phyloP scores from a whole-genome alignment of 2,329 filamentous ascomycete species.

The Phyllosticta citrichinensis region DNA sequence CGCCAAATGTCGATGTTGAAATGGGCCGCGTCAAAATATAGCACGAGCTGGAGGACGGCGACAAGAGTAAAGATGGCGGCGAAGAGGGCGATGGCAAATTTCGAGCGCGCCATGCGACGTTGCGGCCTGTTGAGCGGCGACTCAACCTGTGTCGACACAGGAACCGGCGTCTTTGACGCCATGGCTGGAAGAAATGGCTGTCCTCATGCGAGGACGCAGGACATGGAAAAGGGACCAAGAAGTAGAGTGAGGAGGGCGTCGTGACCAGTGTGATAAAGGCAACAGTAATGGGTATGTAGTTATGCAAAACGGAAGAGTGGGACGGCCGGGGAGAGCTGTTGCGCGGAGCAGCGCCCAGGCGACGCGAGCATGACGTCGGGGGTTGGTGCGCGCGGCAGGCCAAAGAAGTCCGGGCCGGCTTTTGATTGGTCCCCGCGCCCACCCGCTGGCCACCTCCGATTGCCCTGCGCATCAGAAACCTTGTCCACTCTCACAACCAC shows the following conservation, averaged over 20 bases:
- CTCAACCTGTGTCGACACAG: not conserved
- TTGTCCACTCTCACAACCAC: not conserved
- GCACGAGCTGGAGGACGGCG: conserved; percentile 25
- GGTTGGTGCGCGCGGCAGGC: not conserved
- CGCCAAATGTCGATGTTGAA: conserved; percentile 26
- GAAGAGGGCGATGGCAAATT: conserved; percentile 27
- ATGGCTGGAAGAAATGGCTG: not conserved
- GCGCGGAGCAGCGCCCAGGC: not conserved
- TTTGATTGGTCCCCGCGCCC: not conserved
- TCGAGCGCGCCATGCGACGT: conserved; percentile 28
- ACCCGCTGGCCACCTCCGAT: not conserved
- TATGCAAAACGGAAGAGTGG: not conserved
- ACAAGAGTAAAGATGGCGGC: conserved; percentile 25
- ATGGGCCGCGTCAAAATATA: conserved; percentile 23
- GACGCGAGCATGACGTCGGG: not conserved
- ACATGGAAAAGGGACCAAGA: not conserved
- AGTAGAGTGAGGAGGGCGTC: not conserved
- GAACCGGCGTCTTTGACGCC: not conserved
- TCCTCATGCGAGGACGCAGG: not conserved
- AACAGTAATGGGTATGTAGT: not conserved
- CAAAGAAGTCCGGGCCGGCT: not conserved
- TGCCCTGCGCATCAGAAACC: not conserved
- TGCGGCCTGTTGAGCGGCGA: not conserved
- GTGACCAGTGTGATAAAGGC: not conserved
- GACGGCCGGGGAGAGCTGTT: not conserved